A percentile compares a stretch with the other conserved stretches of the same genome.
Evolutionary conservation across 2,329 filamentous ascomycete genomes (phyloP).

Genomic region (Colletotrichum cuscutae): DNA sequence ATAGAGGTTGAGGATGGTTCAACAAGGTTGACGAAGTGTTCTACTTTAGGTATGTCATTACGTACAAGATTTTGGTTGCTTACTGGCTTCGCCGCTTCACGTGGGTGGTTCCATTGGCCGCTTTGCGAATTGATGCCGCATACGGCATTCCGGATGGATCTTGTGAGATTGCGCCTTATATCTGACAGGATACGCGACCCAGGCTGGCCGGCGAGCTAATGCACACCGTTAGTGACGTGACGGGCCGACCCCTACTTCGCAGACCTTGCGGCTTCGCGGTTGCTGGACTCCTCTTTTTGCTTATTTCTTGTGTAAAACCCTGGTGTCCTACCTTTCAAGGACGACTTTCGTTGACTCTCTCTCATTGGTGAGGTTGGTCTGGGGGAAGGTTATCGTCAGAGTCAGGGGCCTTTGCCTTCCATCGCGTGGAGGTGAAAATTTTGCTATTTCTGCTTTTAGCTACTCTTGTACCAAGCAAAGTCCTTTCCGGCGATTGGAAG

Average conservation of each 20-base stretch:
- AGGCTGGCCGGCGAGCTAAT: neutral
- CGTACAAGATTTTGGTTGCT: neutral
- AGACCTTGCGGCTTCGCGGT: neutral
- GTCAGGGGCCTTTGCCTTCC: neutral
- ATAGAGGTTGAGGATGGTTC: neutral
- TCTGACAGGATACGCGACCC: neutral
- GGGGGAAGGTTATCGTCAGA: neutral
- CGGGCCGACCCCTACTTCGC: neutral
- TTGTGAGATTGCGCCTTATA: neutral
- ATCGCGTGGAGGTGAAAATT: neutral
- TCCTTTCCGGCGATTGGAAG: neutral
- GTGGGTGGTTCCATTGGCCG: neutral
- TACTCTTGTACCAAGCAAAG: neutral
- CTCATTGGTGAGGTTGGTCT: neutral
- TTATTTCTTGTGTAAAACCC: neutral
- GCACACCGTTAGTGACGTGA: neutral
- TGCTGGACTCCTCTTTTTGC: neutral
- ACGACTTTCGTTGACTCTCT: neutral
- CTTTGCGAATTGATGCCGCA: neutral
- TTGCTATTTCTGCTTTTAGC: neutral
- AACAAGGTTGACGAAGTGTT: neutral
- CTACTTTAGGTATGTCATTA: neutral
- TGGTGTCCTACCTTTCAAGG: neutral
- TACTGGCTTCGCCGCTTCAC: neutral
- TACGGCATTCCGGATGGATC: neutral